phyloP scores from a whole-genome alignment of 192 early-diverging fungal species.

The Neocallimastix lanati region DNA sequence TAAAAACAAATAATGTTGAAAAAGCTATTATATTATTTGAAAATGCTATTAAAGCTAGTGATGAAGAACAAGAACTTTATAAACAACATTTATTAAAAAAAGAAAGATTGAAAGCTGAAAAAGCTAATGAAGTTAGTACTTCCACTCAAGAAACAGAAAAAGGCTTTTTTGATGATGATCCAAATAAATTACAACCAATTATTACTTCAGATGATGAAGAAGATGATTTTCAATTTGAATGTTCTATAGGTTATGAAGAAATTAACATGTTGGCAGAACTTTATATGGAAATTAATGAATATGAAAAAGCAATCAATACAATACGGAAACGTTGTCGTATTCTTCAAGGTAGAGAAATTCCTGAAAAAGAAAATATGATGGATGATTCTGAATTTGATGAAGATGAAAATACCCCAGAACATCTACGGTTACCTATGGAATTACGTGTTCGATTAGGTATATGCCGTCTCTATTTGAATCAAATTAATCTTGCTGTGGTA shows the following conservation, averaged over 20 bases:
- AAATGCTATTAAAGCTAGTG: background rate
- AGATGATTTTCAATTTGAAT: slow-evolving; percentile 9
- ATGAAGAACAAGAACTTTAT: slow-evolving; percentile 5
- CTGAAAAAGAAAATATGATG: slow-evolving; percentile 14
- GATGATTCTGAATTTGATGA: slow-evolving; percentile 40
- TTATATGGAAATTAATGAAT: slow-evolving; percentile 60
- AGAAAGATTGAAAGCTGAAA: slow-evolving; percentile 11
- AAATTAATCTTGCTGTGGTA: slow-evolving; percentile 48
- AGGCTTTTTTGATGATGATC: slow-evolving; percentile 11
- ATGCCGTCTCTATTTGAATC: slow-evolving; percentile 49
- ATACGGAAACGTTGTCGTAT: slow-evolving; percentile 53
- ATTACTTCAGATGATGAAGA: slow-evolving; percentile 8
- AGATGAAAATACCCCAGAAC: slow-evolving; percentile 8
- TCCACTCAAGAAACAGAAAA: slow-evolving; percentile 9
- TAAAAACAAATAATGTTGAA: background rate
- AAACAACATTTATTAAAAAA: slow-evolving; percentile 11
- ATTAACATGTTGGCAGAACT: slow-evolving; percentile 75
- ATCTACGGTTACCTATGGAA: slow-evolving; percentile 50
- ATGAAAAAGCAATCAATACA: slow-evolving; percentile 44
- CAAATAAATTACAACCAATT: slow-evolving; percentile 8
- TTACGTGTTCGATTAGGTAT: slow-evolving; percentile 72
- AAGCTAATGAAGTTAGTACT: slow-evolving; percentile 1
- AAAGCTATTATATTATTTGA: slow-evolving; percentile 1
- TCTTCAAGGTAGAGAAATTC: slow-evolving; percentile 38
- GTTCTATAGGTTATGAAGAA: slow-evolving; percentile 55